Base-by-base conservation (phyloP, 305 asterid species). In the Striga hermonthica region DNA sequence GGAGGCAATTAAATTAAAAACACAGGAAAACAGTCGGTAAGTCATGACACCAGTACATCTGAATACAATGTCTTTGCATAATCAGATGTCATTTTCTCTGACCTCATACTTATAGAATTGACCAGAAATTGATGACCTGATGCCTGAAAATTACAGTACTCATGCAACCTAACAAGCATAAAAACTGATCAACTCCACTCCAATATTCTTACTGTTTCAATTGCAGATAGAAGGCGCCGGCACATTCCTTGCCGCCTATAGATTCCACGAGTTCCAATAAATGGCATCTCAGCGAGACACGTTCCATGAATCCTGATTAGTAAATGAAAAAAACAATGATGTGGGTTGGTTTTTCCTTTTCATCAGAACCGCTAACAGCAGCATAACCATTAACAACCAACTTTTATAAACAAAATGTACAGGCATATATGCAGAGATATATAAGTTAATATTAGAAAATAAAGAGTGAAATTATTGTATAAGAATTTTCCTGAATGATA, bases 191-290 rank as follows among this genome's bases (percentile, higher is more conserved):
- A 2, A 67, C 45, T 16, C 48, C 28, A 47, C 39, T 38, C 43
- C 28, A 52, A 37, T 68, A 53, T 65, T 50, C 81, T 58, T 85
- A 91, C 98, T 45, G 76, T 72, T 75, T 91, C 98, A 77, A 88
- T 80, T 67, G 92, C 91, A 72, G 83, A 73, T 7, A 91, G 80
- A 64, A 88, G 89, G 64, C 94, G 88, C 16, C 91, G 85, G 80
- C 96, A 91, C 96, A 91, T 91, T 72, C 98, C 98, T 76, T 91
- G 96, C 70, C 90, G 87, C 71, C 98, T 82, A 76, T 88, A 89
- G 71, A 85, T 77, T 60, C 72, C 80, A 59, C 98, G 95, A 49
- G 96, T 88, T 67, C 91, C 98, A 68, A 91, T 91, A 74, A 91
- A 88, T 47, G 96, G 96, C 98, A 91, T 91, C 82, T 91, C 98